Percentiles rank a stretch among this genome's conserved stretches.
Evolutionary conservation across 1,139 yeast species (phyloP).

Genomic region (Candida tropicalis): DNA sequence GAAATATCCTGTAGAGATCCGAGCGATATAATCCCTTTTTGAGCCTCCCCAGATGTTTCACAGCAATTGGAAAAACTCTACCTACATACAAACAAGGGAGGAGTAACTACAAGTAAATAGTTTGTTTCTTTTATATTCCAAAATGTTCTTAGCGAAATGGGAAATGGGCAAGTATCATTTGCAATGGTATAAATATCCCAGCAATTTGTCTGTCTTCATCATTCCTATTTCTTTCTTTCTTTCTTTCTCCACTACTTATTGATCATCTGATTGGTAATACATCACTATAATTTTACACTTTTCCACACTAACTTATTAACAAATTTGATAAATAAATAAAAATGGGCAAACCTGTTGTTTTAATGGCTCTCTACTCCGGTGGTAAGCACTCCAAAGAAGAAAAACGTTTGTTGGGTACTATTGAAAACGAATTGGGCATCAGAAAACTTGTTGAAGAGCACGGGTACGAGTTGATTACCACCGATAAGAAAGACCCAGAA

Average conservation of each 20-base stretch:
- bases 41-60: too few relatives aligned
- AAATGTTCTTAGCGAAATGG: neutral
- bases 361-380: conserved; percentile 59
- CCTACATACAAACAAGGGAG: too few relatives aligned
- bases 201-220: too few relatives aligned
- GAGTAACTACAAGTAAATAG: too few relatives aligned
- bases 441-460: conserved; percentile 57
- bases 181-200: conserved; percentile 6
- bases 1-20: neutral
- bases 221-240: too few relatives aligned
- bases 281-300: too few relatives aligned
- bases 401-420: too few relatives aligned
- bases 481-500: conserved; percentile 71
- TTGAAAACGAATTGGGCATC: too few relatives aligned
- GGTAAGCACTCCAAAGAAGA: conserved; percentile 50
- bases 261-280: conserved; percentile 1
- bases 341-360: conserved; percentile 38
- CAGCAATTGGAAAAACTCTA: too few relatives aligned
- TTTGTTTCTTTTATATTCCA: neutral
- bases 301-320: neutral
- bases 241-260: too few relatives aligned
- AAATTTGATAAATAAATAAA: neutral
- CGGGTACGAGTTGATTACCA: conserved; percentile 70
- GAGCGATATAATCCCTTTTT: conserved; percentile 3
- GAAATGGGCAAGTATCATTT: too few relatives aligned